Percentiles rank a stretch among this genome's conserved stretches.
These are phyloP conservation scores for Talaromyces liani DNA, from an alignment of 495 filamentous ascomycete genomes.

Conservation along the genomic window DNA sequence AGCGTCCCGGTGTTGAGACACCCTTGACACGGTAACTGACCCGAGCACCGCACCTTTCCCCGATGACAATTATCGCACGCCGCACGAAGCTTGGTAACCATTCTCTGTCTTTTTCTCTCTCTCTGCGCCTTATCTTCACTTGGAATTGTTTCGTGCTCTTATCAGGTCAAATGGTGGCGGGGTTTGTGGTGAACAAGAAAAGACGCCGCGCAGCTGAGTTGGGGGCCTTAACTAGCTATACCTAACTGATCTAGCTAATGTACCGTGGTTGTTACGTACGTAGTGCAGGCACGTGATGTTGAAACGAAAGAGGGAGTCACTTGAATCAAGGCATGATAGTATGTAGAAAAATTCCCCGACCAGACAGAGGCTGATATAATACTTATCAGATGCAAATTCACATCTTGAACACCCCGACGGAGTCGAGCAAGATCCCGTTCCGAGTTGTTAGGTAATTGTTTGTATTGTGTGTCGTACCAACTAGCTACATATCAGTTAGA, in stretches of 20 bases:
- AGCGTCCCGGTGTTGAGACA: slow-evolving; percentile 12
- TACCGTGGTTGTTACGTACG: not conserved
- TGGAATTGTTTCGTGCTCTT: not conserved
- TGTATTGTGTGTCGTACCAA: no score
- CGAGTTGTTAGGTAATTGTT: not conserved
- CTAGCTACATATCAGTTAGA: no score
- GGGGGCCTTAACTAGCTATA: not conserved
- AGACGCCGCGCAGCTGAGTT: not conserved
- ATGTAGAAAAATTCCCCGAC: not conserved
- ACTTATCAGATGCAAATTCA: not conserved
- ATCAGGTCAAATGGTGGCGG: not conserved
- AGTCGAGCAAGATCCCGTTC: not conserved
- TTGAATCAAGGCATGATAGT: not conserved
- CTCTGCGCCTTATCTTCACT: not conserved
- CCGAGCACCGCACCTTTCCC: slow-evolving; percentile 18
- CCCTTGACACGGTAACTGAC: slow-evolving; percentile 16
- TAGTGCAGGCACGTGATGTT: not conserved
- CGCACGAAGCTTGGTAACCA: slow-evolving; percentile 11
- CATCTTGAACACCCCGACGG: not conserved
- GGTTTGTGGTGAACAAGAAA: not conserved
- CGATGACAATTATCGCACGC: slow-evolving; percentile 22
- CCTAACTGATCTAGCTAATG: not conserved
- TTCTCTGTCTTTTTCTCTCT: not conserved
- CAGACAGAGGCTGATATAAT: not conserved
- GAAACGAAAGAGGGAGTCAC: not conserved